Conservation (phyloP, 768 basidiomycete genomes). For the Calocybe gangraenosa region DNA sequence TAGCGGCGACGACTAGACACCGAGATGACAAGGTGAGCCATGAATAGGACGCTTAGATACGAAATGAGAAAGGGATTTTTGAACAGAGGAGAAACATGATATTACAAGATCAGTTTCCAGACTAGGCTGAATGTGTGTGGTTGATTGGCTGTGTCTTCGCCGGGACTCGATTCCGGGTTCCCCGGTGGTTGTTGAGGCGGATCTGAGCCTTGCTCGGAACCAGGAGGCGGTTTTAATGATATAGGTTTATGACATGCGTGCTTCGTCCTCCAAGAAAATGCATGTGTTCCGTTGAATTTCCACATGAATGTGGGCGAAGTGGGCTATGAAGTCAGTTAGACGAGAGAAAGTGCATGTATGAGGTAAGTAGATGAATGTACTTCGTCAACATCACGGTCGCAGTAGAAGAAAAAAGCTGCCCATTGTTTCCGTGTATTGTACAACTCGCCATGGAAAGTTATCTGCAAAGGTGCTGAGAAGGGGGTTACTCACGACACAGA, state of each 20-base stretch:
- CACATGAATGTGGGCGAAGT: slow-evolving; percentile 16
- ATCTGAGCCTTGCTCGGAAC: slow-evolving; percentile 12
- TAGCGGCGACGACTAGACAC: too few species aligned
- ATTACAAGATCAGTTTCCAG: too few species aligned
- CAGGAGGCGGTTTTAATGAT: slow-evolving; percentile 1
- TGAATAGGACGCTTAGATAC: too few species aligned
- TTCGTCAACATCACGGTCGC: slow-evolving; percentile 20
- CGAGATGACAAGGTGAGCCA: too few species aligned
- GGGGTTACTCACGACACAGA: background rate
- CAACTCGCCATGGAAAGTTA: slow-evolving; percentile 26
- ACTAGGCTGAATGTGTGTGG: background rate
- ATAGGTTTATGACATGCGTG: slow-evolving; percentile 21
- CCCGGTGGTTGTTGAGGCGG: slow-evolving; percentile 16
- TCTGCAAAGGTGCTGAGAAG: slow-evolving; percentile 20
- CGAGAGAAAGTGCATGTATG: background rate
- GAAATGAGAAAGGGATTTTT: too few species aligned
- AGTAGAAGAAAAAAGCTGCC: slow-evolving; percentile 26
- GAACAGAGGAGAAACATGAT: too few species aligned
- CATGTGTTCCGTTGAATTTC: slow-evolving; percentile 23
- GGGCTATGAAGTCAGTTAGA: background rate
- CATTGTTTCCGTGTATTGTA: slow-evolving; percentile 25
- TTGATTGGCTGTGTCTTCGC: background rate
- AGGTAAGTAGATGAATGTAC: slow-evolving; percentile 6
- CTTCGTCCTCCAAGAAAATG: slow-evolving; percentile 22
- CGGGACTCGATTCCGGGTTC: slow-evolving; percentile 12